Base-by-base conservation (phyloP, 352 stramenopile species). In the Globisporangium nodosum region DNA sequence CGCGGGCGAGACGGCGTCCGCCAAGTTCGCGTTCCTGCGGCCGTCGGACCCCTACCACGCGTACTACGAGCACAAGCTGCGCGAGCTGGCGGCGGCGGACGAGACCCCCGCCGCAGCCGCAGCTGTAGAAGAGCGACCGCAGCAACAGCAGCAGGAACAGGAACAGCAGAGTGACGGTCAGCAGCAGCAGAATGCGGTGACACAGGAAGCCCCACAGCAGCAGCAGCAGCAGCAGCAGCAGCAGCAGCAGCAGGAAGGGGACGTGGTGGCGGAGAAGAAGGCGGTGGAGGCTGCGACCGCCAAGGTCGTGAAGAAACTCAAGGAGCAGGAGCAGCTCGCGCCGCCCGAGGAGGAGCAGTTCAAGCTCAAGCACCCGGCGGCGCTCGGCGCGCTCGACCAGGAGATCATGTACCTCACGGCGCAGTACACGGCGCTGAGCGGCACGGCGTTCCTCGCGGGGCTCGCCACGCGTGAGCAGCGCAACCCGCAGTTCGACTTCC, bases 401-500 rank as follows among this genome's bases (percentile, higher is more conserved):
- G 96, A 99, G 69, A 90, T 98, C 49, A 98, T 99, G 77, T 98
- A 99, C 73, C 72, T 99, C 8, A 98, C 97, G 15, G 97, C 97
- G 40, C 96, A 99, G 78, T 99, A 98, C 73, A 98, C 96, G 21
- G 97, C 97, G 9, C 70, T 99, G 11, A 97, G 92, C 48, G 92
- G 92, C 54, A 96, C 91, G 54, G 74, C 96, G 42, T 99, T 99
- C 61, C 65, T 99, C 21, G 90, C 81, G 11, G 85, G 92, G 30
- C 73, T 99, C 8, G 92, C 90, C 8, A 88, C 93, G 49, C 81
- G 94, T 18, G 97, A 99, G 78, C 95, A 97, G 76, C 92, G 82
- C 49, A 99, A 99, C 73, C 92, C 96, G 43, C 81, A 97, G 70
- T 98, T 98, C 72, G 88, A 97, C 62, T 99, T 99, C 70, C 74